A percentile compares a stretch with the other conserved stretches of the same genome.
Evolutionary conservation across 257 asterid species (phyloP).

Genomic region (Solanum sparsipilum): DNA sequence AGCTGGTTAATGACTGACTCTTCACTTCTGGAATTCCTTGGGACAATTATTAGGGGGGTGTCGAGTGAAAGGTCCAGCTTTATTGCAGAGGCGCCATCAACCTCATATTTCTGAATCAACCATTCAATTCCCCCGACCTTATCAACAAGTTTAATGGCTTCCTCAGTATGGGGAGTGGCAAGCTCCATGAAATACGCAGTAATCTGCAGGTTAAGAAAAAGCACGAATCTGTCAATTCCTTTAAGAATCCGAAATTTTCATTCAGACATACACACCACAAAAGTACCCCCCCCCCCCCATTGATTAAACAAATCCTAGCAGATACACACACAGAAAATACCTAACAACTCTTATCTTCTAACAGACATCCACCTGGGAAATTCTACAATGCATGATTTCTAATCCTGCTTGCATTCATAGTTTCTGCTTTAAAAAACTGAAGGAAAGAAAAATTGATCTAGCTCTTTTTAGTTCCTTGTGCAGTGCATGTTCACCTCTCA

Average conservation of each 20-base stretch:
- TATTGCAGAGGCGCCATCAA: slow-evolving; percentile 93
- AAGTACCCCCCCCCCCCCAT: background rate
- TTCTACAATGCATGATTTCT: background rate
- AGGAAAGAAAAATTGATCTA: background rate
- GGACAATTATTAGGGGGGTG: slow-evolving; percentile 83
- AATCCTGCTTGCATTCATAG: background rate
- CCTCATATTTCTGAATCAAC: slow-evolving; percentile 93
- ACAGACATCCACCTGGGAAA: background rate
- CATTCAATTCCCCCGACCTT: slow-evolving; percentile 99
- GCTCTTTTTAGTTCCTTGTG: background rate
- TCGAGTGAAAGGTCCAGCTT: slow-evolving; percentile 93
- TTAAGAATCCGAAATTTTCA: background rate
- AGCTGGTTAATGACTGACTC: slow-evolving; percentile 52
- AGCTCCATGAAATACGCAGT: slow-evolving; percentile 94
- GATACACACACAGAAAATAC: background rate
- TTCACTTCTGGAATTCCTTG: slow-evolving; percentile 79
- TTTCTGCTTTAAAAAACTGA: background rate
- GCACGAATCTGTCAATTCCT: background rate
- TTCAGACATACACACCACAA: background rate
- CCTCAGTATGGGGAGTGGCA: slow-evolving; percentile 95
- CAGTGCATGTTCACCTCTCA: background rate
- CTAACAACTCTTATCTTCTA: background rate
- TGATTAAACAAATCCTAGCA: background rate
- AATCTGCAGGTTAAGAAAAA: slow-evolving; percentile 41
- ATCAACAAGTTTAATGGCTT: slow-evolving; percentile 89